These are phyloP conservation scores for Fusarium papillatum DNA, from an alignment of 2,329 filamentous ascomycete species.

Conservation along the genomic window DNA sequence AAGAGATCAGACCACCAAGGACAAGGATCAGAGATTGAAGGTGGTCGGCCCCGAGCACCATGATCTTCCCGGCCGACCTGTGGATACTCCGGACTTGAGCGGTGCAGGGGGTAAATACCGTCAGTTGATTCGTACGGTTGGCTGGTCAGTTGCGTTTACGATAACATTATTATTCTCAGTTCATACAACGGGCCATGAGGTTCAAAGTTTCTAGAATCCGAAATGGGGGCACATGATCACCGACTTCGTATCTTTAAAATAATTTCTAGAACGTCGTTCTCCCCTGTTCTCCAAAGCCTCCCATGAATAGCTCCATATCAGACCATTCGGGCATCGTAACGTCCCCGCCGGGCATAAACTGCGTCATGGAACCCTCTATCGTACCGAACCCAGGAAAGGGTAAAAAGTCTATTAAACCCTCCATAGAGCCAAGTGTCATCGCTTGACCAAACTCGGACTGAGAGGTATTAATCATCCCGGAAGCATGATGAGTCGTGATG, in stretches of 20 bases:
- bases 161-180: neutral
- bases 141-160: neutral
- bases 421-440: conserved; percentile 24
- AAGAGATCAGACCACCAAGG: neutral
- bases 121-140: neutral
- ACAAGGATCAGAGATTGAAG: neutral
- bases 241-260: neutral
- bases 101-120: neutral
- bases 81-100: neutral
- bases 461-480: conserved; percentile 8
- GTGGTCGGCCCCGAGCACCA: neutral
- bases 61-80: neutral
- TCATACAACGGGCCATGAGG: neutral
- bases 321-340: conserved; percentile 38
- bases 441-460: conserved; percentile 16
- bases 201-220: neutral
- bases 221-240: neutral
- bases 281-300: conserved; percentile 24
- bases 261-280: neutral
- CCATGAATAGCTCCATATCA: conserved; percentile 39
- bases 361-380: conserved; percentile 20
- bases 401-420: conserved; percentile 26
- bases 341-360: conserved; percentile 27
- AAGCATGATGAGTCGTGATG: conserved; percentile 2
- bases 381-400: conserved; percentile 21